Conservation (phyloP, 352 stramenopile species). For the Globisporangium cylindrosporum region DNA sequence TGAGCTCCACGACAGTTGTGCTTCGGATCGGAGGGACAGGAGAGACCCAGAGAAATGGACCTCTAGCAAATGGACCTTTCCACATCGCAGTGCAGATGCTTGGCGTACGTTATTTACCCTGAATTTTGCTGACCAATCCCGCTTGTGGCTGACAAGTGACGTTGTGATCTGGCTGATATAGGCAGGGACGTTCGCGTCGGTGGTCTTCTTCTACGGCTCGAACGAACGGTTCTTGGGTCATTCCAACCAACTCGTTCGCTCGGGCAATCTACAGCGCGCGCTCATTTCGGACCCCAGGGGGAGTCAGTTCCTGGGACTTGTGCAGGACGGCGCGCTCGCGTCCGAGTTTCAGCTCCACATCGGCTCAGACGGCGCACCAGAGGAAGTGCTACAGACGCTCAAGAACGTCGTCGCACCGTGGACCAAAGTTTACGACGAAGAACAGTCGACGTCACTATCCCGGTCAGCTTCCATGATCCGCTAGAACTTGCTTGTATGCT, state of each 20-base stretch:
- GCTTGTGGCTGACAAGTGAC: background rate
- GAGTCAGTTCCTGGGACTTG: slow-evolving; percentile 23
- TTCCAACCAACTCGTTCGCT: slow-evolving; percentile 18
- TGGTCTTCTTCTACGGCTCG: slow-evolving; percentile 20
- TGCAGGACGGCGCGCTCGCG: slow-evolving; percentile 25
- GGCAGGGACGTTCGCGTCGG: slow-evolving; percentile 22
- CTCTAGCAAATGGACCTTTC: background rate
- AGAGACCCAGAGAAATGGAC: slow-evolving; percentile 1
- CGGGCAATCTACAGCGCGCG: slow-evolving; percentile 26
- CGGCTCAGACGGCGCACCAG: slow-evolving; percentile 30
- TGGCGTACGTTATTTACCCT: slow-evolving; percentile 21
- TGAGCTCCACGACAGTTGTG: slow-evolving; percentile 15
- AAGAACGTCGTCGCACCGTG: slow-evolving; percentile 17
- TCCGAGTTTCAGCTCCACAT: slow-evolving; percentile 37
- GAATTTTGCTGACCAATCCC: background rate
- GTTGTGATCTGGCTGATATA: background rate
- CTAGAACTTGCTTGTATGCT: background rate
- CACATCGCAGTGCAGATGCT: slow-evolving; percentile 42
- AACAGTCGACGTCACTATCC: background rate
- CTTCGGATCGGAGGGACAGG: slow-evolving; percentile 3
- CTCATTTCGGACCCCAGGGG: slow-evolving; percentile 26
- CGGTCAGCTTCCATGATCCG: background rate
- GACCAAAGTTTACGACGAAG: slow-evolving; percentile 8
- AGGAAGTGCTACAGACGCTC: slow-evolving; percentile 24
- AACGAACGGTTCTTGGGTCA: slow-evolving; percentile 11